Evolutionary conservation across 1,139 yeast species (phyloP).

Genomic region (Nadsonia commutata): DNA sequence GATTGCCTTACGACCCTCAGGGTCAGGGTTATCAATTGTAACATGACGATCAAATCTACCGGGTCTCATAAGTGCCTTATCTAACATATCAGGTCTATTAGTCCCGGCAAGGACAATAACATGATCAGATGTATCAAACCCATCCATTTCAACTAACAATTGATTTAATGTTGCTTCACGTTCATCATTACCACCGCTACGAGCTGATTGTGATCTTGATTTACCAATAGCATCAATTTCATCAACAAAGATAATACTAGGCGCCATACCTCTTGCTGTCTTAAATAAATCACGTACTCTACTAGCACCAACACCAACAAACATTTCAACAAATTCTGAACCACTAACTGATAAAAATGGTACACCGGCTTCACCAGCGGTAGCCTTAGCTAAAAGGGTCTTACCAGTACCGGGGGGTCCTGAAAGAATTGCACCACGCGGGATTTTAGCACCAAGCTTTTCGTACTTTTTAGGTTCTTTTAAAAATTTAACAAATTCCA

Average conservation of each 20-base stretch:
- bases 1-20: constrained; percentile 83
- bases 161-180: constrained; percentile 94
- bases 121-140: constrained; percentile 77
- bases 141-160: constrained; percentile 94
- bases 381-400: constrained; percentile 88
- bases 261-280: constrained; percentile 87
- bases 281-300: constrained; percentile 90
- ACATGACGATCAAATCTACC: constrained; percentile 95
- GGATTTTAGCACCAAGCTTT: constrained; percentile 86
- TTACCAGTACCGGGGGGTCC: constrained; percentile 99
- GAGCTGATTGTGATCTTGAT: constrained; percentile 64
- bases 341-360: constrained; percentile 93
- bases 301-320: constrained; percentile 97
- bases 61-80: constrained; percentile 85
- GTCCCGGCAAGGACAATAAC: constrained; percentile 97
- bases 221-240: constrained; percentile 98
- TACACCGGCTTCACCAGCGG: constrained; percentile 98
- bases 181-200: constrained; percentile 84
- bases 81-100: constrained; percentile 84
- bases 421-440: constrained; percentile 90
- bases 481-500: constrained; percentile 91
- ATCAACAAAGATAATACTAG: constrained; percentile 86
- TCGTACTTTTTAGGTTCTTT: constrained; percentile 87
- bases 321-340: constrained; percentile 98
- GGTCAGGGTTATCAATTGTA: constrained; percentile 80